Evolutionary conservation across 2,329 filamentous ascomycete genomes (phyloP), one percentile per base, ranked within the genome.

Genomic region (Alternaria hordeiaustralica): DNA sequence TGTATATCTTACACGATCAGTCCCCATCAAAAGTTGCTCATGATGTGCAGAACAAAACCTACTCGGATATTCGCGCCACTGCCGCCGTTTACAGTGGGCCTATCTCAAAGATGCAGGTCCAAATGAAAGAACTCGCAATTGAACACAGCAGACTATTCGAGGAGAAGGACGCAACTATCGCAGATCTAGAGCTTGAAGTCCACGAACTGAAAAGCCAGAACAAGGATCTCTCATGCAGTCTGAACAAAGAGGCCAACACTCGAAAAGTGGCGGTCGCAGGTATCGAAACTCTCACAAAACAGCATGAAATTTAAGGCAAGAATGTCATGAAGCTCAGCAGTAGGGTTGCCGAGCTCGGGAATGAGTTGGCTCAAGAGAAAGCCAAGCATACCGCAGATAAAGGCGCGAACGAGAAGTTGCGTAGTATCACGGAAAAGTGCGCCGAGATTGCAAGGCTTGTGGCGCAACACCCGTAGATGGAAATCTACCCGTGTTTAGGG

Each of bases 51-150:
- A 41, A 18, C 36, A 41, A 41, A 18, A 41, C 36, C 36, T 41
- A 0, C 36, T 6, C 5, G n/a, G n/a, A 41, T 2, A 41, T 18
- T 41, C 36, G n/a, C 36, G 9, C 36, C 36, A 18, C 36, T 41
- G 36, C 36, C 9, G 15, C 3, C 0, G 4, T 41, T 0, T 41
- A 41, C 36, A 6, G 0, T 3, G 36, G 5, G 15, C 36, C 3
- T 41, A 0, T 41, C 0, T 41, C 36, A 2, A 18, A 18, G 36
- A 41, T 18, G 36, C 36, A 6, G 1, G 15, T 6, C 9, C 8
- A 41, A 2, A 41, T 41, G 0, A 1, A 6, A 2, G 5, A 10
- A 0, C 36, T 41, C 4, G 3, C 36, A 41, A 2, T 0, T 6
- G 36, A 41, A 18, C 15, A n/a, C 15, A 36, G 1, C 15, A n/a